These are phyloP conservation scores for Aquanectria penicillioides DNA, from an alignment of 2,329 filamentous ascomycete species.

Conservation along the genomic window DNA sequence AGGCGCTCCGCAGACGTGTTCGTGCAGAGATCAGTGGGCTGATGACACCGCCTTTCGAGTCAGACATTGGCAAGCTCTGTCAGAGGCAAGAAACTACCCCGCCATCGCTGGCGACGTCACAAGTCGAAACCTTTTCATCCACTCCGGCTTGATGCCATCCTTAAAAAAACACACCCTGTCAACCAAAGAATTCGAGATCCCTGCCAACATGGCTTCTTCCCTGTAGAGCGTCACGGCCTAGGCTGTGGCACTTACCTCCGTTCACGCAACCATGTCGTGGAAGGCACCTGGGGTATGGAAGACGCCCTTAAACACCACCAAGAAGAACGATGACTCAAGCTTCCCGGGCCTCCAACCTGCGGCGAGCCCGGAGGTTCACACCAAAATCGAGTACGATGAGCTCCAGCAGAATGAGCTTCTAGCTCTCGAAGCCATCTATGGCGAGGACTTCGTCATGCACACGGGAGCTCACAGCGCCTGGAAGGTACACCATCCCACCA, in stretches of 20 bases:
- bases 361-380: conserved; percentile 51
- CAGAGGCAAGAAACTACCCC: conserved; percentile 35
- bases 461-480: conserved; percentile 79
- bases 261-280: conserved; percentile 61
- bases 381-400: conserved; percentile 77
- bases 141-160: conserved; percentile 22
- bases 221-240: conserved; percentile 62
- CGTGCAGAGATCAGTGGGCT: not conserved
- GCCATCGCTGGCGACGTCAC: conserved; percentile 39
- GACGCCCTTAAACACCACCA: conserved; percentile 53
- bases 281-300: conserved; percentile 60
- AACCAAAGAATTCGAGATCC: conserved; percentile 23
- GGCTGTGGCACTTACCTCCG: conserved; percentile 60
- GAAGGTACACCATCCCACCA: conserved; percentile 69
- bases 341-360: conserved; percentile 61
- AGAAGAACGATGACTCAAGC: conserved; percentile 58
- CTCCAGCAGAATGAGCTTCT: conserved; percentile 89
- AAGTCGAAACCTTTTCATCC: conserved; percentile 32
- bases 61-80: conserved; percentile 19
- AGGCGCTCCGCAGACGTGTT: conserved; percentile 11
- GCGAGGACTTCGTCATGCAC: conserved; percentile 84
- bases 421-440: conserved; percentile 87
- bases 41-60: conserved; percentile 38
- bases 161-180: conserved; percentile 25
- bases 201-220: conserved; percentile 55